Evolutionary conservation across 2,329 filamentous ascomycete genomes (phyloP).

Genomic region (Alternaria brassicae): DNA sequence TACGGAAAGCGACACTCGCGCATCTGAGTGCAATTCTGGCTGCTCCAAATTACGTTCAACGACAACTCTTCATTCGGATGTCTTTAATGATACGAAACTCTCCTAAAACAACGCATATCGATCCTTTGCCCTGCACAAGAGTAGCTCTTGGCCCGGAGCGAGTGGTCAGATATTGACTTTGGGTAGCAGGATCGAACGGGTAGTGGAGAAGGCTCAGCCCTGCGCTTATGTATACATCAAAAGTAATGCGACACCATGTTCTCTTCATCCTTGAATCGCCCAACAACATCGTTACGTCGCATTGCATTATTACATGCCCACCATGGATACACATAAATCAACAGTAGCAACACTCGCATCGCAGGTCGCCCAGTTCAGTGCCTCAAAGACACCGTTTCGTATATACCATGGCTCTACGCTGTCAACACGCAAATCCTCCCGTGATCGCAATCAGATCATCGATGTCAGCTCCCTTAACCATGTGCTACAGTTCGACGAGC

Average conservation of each 20-base stretch:
- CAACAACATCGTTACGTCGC: slow-evolving; percentile 2
- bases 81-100: background rate
- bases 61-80: background rate
- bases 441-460: slow-evolving; percentile 53
- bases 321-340: slow-evolving; percentile 40
- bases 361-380: slow-evolving; percentile 54
- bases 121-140: slow-evolving; percentile 4
- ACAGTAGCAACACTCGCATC: slow-evolving; percentile 36
- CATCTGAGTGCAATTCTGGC: background rate
- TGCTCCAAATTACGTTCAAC: background rate
- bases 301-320: background rate
- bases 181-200: slow-evolving; percentile 25
- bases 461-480: slow-evolving; percentile 59
- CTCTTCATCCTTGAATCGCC: slow-evolving; percentile 4
- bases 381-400: slow-evolving; percentile 59
- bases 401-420: slow-evolving; percentile 66
- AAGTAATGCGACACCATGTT: slow-evolving; percentile 10
- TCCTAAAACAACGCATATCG: background rate
- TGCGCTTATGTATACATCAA: slow-evolving; percentile 28
- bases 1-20: background rate
- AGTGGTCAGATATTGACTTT: slow-evolving; percentile 10
- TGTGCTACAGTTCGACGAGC: slow-evolving; percentile 54
- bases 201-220: slow-evolving; percentile 35
- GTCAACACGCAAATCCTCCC: slow-evolving; percentile 56
- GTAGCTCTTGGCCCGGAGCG: slow-evolving; percentile 4